Conservation (phyloP, 805 yeast species). For the Candida vartiovaarae region DNA sequence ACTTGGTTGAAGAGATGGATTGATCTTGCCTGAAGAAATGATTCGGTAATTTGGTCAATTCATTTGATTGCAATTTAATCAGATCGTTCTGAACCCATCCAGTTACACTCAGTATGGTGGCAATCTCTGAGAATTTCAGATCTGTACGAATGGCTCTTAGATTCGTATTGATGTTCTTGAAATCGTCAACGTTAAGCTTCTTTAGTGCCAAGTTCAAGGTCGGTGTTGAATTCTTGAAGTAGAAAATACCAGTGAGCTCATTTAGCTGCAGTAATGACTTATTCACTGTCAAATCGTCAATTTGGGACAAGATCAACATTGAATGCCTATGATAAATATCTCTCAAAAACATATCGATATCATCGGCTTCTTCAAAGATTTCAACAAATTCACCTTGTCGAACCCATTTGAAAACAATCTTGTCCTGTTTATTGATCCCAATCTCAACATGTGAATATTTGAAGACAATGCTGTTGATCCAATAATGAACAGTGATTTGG, state of each 20-base stretch:
- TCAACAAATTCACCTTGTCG: slow-evolving; percentile 44
- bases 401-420: slow-evolving; percentile 54
- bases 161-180: slow-evolving; percentile 18
- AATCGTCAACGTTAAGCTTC: slow-evolving; percentile 22
- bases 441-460: slow-evolving; percentile 53
- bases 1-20: not conserved
- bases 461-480: slow-evolving; percentile 46
- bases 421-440: slow-evolving; percentile 43
- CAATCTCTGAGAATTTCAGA: slow-evolving; percentile 34
- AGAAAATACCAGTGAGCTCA: slow-evolving; percentile 30
- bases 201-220: slow-evolving; percentile 17
- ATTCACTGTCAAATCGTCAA: slow-evolving; percentile 25
- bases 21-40: slow-evolving; percentile 3
- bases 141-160: slow-evolving; percentile 14
- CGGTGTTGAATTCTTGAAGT: slow-evolving; percentile 40
- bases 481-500: slow-evolving; percentile 52
- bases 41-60: slow-evolving; percentile 27
- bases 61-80: slow-evolving; percentile 42
- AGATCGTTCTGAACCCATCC: slow-evolving; percentile 64
- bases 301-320: slow-evolving; percentile 27
- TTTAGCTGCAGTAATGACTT: slow-evolving; percentile 24
- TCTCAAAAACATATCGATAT: slow-evolving; percentile 32
- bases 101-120: slow-evolving; percentile 51
- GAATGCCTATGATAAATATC: slow-evolving; percentile 35
- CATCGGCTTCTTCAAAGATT: slow-evolving; percentile 25